Percentiles rank a stretch among this genome's conserved stretches.
phyloP scores from a whole-genome alignment of 495 filamentous ascomycete genomes.

The Tuber aestivum region DNA sequence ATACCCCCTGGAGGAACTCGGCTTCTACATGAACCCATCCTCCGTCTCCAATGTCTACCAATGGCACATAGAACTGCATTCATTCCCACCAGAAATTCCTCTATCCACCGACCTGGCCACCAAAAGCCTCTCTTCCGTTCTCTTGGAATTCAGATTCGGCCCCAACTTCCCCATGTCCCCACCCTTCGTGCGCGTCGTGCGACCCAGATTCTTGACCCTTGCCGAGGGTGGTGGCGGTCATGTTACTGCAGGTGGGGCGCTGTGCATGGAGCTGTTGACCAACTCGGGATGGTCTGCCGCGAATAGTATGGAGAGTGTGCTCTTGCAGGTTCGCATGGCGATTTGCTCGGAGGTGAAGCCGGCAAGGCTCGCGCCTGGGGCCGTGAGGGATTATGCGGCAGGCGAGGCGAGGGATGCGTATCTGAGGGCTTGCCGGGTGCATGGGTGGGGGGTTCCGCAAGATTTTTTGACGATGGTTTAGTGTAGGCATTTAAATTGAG shows the following conservation, averaged over 20 bases:
- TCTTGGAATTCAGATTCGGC: conserved; percentile 76
- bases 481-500: not conserved
- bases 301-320: conserved; percentile 67
- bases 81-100: conserved; percentile 63
- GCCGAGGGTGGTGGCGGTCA: conserved; percentile 73
- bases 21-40: conserved; percentile 66
- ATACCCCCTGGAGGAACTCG: conserved; percentile 62
- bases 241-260: conserved; percentile 76
- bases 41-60: conserved; percentile 70
- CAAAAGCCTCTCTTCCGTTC: conserved; percentile 55
- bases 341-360: conserved; percentile 66
- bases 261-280: conserved; percentile 91
- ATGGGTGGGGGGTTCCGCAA: conserved; percentile 59
- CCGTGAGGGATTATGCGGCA: conserved; percentile 51
- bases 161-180: conserved; percentile 68
- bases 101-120: conserved; percentile 69
- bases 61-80: conserved; percentile 89
- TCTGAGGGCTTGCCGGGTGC: conserved; percentile 56
- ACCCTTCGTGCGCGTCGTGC: conserved; percentile 78
- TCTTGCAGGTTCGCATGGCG: conserved; percentile 77
- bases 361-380: conserved; percentile 55
- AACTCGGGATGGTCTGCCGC: conserved; percentile 73
- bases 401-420: conserved; percentile 70
- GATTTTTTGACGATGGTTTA: conserved; percentile 43
- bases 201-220: conserved; percentile 71